These are phyloP conservation scores for Phalaenopsis hybrid DNA, from an alignment of 116 monocot species.

Conservation along the genomic window DNA sequence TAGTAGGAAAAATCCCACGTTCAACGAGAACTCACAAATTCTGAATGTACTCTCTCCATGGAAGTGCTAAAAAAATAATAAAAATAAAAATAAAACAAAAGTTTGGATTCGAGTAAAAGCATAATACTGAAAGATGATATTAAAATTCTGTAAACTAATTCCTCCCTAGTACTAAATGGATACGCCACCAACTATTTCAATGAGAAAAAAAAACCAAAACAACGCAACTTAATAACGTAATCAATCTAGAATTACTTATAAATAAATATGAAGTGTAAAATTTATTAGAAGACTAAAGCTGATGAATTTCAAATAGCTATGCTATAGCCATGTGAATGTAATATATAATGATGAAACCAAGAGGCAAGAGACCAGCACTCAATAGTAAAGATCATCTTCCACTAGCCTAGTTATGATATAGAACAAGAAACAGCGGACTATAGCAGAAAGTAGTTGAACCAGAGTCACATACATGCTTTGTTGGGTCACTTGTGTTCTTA, in stretches of 20 bases:
- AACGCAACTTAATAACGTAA: background rate
- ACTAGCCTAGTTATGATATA: background rate
- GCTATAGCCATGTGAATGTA: background rate
- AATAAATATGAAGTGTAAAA: background rate
- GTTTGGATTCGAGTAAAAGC: background rate
- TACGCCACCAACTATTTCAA: background rate
- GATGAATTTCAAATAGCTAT: background rate
- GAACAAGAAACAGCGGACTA: background rate
- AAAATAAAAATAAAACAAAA: too few species aligned
- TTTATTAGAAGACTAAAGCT: background rate
- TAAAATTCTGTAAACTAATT: background rate
- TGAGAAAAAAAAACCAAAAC: background rate
- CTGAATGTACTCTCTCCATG: background rate
- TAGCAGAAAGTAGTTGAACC: background rate
- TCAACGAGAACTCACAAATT: background rate
- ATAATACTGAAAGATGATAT: background rate
- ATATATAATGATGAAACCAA: background rate
- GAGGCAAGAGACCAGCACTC: background rate
- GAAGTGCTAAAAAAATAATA: too few species aligned
- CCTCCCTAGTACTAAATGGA: background rate
- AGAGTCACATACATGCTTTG: conserved; percentile 45
- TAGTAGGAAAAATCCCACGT: background rate
- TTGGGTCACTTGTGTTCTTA: conserved; percentile 27
- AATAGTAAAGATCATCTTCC: background rate
- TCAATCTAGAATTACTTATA: background rate